These are phyloP conservation scores for Coniella lustricola DNA, from an alignment of 2,329 filamentous ascomycete species.

Conservation along the genomic window DNA sequence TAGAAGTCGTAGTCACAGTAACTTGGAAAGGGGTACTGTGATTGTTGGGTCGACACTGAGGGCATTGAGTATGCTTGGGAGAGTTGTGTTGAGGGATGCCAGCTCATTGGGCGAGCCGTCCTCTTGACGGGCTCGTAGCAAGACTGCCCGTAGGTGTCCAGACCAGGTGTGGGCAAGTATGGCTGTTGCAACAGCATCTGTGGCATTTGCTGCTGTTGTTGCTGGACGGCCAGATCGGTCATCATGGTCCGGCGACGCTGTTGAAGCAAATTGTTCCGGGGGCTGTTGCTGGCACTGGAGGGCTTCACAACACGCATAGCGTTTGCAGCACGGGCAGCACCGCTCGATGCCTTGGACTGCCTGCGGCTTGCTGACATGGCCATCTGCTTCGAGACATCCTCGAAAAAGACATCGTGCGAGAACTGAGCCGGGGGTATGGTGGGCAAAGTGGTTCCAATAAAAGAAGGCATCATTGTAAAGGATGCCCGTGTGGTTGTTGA, in stretches of 20 bases:
- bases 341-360: conserved; percentile 42
- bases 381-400: conserved; percentile 47
- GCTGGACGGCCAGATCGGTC: conserved; percentile 39
- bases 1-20: conserved; percentile 36
- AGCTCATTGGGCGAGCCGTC: conserved; percentile 59
- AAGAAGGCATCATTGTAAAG: conserved; percentile 25
- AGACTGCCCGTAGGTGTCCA: conserved; percentile 25
- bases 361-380: conserved; percentile 39
- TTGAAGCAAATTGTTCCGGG: conserved; percentile 43
- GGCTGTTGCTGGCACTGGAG: conserved; percentile 62
- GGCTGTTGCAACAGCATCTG: conserved; percentile 29
- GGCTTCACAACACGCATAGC: conserved; percentile 59
- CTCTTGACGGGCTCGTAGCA: conserved; percentile 29
- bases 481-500: not conserved
- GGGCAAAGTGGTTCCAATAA: conserved; percentile 26
- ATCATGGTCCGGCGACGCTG: conserved; percentile 51
- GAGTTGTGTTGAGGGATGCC: conserved; percentile 60
- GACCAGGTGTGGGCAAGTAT: conserved; percentile 28
- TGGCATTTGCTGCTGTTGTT: conserved; percentile 7
- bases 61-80: conserved; percentile 29
- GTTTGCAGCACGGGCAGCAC: conserved; percentile 41
- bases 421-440: conserved; percentile 27
- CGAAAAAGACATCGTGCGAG: conserved; percentile 37
- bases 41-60: conserved; percentile 22
- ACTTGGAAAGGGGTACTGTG: conserved; percentile 33